A percentile compares a stretch with the other conserved stretches of the same genome.
These are phyloP conservation scores for Abelmoschus esculentus DNA, from an alignment of 345 rosid species.

Conservation along the genomic window DNA sequence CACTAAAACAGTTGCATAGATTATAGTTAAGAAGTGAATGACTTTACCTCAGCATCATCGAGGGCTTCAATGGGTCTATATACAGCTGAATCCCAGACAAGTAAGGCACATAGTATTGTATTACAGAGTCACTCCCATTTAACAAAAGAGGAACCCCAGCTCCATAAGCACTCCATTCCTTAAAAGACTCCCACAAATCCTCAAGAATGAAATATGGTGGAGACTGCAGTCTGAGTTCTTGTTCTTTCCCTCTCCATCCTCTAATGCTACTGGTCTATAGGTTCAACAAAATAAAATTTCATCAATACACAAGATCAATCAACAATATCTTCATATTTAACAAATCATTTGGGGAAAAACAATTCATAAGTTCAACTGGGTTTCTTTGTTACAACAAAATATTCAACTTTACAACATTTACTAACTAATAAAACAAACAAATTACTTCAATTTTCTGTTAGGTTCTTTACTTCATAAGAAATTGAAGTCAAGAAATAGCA, in stretches of 20 bases:
- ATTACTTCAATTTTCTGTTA: neutral
- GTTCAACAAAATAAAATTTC: neutral
- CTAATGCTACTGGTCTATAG: constrained; percentile 36
- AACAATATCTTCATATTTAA: neutral
- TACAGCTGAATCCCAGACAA: constrained; percentile 76
- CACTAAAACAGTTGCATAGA: neutral
- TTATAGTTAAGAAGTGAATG: neutral
- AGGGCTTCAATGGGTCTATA: constrained; percentile 41
- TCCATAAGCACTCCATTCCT: constrained; percentile 87
- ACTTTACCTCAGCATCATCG: constrained; percentile 45
- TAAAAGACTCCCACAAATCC: constrained; percentile 75
- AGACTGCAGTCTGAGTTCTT: constrained; percentile 24
- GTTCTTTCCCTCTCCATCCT: constrained; percentile 22
- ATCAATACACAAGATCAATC: neutral
- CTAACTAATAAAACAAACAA: neutral
- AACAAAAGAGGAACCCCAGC: constrained; percentile 63
- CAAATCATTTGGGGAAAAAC: neutral
- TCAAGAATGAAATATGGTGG: constrained; percentile 50
- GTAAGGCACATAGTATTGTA: constrained; percentile 73
- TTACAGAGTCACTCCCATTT: constrained; percentile 43
- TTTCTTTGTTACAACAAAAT: neutral
- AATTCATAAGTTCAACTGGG: neutral
- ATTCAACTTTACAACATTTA: neutral
- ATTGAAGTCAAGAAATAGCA: neutral
- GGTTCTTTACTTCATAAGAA: neutral